Evolutionary conservation across 2,329 filamentous ascomycete species (phyloP), one percentile per base, ranked within the genome.

Genomic region (Sordariomycetes sp.): DNA sequence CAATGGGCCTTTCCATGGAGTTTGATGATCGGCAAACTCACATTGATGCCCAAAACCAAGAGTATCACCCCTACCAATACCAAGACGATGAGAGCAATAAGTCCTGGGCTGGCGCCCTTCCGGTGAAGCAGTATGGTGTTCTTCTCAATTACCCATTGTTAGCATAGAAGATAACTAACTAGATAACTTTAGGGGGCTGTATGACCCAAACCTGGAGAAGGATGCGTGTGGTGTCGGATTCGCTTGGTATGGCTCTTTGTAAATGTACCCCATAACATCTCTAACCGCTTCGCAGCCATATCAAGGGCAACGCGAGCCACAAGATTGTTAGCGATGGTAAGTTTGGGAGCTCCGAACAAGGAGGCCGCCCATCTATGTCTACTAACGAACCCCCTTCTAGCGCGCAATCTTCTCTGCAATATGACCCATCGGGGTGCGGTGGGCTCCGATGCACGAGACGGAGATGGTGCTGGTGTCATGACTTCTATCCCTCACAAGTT

Each of bases 221-320:
- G 94, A 99, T 91, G 91, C 94, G 64, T 99, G 94, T 70, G 94
- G 94, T 88, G 94, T 99, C 68, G 94, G 94, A 71, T 99, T 99
- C 74, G 90, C 92, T 74, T 95, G 92, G 90, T 95, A 79, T 77
- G 84, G 4, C 36, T n/a, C 25, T 54, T 53, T 53, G 12, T 25
- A 25, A 15, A 22, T 10, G 3, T 7, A 6, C 24, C 42, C 12
- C 22, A 20, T 15, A 45, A 24, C 53, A 48, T 12, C 42, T 20
- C 20, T 51, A 59, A 15, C 54, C 63, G 60, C 59, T 57, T 20
- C 57, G 59, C 64, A 95, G 90, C 77, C 89, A 97, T 73, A 97
- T 97, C 74, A 97, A 97, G 79, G 94, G 94, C 77, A 87, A 89
- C 73, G 74, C 91, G 62, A 97, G 91, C 78, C 94, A 97, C 81